These are phyloP conservation scores for Cetraspora pellucida DNA, from an alignment of 192 early-diverging fungal genomes.

Conservation along the genomic window DNA sequence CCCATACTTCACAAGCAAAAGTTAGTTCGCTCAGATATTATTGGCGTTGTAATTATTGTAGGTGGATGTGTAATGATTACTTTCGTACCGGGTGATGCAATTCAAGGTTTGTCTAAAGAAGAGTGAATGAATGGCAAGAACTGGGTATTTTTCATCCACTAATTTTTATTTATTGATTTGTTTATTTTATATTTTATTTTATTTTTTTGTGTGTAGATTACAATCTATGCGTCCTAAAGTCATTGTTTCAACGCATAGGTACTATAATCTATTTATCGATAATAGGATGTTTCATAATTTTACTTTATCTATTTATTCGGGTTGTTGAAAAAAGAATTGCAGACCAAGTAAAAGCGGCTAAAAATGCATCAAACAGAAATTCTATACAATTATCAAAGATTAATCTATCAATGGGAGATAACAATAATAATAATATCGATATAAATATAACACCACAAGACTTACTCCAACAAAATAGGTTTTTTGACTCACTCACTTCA, in stretches of 20 bases:
- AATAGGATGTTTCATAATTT: slow-evolving; percentile 56
- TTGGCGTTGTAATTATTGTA: slow-evolving; percentile 75
- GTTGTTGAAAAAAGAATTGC: slow-evolving; percentile 58
- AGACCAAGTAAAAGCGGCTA: slow-evolving; percentile 40
- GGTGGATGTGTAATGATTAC: slow-evolving; percentile 73
- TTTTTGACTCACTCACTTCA: no score
- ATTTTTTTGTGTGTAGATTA: slow-evolving; percentile 54
- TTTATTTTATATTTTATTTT: no score
- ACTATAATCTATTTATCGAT: slow-evolving; percentile 70
- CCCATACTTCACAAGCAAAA: slow-evolving; percentile 75
- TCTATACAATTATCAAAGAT: no score
- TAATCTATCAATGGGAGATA: no score
- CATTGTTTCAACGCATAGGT: slow-evolving; percentile 60
- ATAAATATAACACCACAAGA: no score
- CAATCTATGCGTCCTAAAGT: slow-evolving; percentile 71
- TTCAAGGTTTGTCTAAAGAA: slow-evolving; percentile 38
- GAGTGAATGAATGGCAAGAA: neutral
- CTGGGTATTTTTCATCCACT: neutral
- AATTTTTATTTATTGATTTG: no score
- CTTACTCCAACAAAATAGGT: no score
- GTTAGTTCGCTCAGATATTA: slow-evolving; percentile 65
- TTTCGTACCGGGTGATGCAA: slow-evolving; percentile 64
- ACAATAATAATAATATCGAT: no score
- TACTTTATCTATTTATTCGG: slow-evolving; percentile 63
- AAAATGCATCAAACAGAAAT: slow-evolving; percentile 16